Evolutionary conservation across 495 filamentous ascomycete genomes (phyloP).

Genomic region (Trichoderma gamsii): DNA sequence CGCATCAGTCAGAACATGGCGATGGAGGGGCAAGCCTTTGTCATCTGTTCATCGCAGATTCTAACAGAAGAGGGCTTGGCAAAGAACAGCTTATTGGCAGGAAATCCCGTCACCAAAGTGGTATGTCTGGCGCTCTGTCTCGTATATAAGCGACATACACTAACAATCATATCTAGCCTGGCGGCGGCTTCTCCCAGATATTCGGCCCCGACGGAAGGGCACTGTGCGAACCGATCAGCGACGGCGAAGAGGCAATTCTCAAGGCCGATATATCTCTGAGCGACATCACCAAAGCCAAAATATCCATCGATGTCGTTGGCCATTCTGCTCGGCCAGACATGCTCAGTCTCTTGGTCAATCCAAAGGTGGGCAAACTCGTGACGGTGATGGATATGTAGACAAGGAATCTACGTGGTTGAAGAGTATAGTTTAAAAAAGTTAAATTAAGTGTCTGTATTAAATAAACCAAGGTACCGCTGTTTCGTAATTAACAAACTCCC

Average conservation of each 20-base stretch:
- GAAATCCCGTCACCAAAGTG: slow-evolving; percentile 25
- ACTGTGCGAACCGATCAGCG: slow-evolving; percentile 26
- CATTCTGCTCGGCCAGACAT: slow-evolving; percentile 45
- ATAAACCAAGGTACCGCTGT: slow-evolving; percentile 31
- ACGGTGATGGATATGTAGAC: slow-evolving; percentile 12
- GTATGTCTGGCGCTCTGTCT: not conserved
- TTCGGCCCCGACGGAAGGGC: slow-evolving; percentile 44
- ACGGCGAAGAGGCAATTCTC: slow-evolving; percentile 30
- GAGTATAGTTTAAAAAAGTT: too few relatives aligned
- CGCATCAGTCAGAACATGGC: slow-evolving; percentile 29
- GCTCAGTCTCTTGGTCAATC: slow-evolving; percentile 36
- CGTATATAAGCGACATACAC: too few relatives aligned
- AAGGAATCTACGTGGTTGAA: not conserved
- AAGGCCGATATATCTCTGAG: slow-evolving; percentile 36
- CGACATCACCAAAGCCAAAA: slow-evolving; percentile 25
- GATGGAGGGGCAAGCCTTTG: slow-evolving; percentile 40
- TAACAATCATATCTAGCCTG: slow-evolving; percentile 20
- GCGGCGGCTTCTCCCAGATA: slow-evolving; percentile 40
- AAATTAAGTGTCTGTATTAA: slow-evolving; percentile 15
- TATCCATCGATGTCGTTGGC: slow-evolving; percentile 35
- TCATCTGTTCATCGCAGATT: slow-evolving; percentile 36
- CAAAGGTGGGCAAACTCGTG: slow-evolving; percentile 18
- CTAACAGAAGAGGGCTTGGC: slow-evolving; percentile 28
- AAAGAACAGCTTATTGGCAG: slow-evolving; percentile 23
- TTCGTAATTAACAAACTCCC: slow-evolving; percentile 29